These are phyloP conservation scores for Rhynchospora breviuscula DNA, from an alignment of 176 grass and related monocot genomes.

Conservation along the genomic window DNA sequence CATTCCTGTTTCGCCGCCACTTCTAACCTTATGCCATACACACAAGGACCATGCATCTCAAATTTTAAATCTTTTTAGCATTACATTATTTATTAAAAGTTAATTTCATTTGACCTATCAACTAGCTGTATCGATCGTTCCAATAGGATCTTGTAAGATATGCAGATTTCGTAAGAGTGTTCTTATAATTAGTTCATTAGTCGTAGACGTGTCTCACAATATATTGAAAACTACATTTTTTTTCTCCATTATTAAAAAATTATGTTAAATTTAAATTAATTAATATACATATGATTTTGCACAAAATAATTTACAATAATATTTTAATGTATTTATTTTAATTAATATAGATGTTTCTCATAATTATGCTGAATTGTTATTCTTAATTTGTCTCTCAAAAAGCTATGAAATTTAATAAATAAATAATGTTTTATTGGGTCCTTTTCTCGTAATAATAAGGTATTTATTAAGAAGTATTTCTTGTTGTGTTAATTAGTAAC, in stretches of 20 bases:
- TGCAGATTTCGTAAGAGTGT: neutral
- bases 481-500: neutral
- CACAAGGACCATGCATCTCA: too few species aligned
- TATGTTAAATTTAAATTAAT: neutral
- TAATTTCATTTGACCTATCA: too few species aligned
- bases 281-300: neutral
- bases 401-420: neutral
- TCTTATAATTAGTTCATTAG: neutral
- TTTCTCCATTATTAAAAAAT: neutral
- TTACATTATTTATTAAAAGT: neutral
- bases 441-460: neutral
- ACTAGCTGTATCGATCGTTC: too few species aligned
- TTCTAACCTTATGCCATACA: too few species aligned
- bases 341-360: neutral
- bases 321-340: too few species aligned
- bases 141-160: neutral
- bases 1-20: too few species aligned
- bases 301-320: neutral
- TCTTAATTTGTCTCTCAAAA: neutral
- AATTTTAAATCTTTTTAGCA: neutral
- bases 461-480: neutral
- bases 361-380: neutral
- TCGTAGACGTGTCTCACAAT: neutral
- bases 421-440: too few species aligned
- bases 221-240: neutral